Evolutionary conservation across 495 filamentous ascomycete species (phyloP), one percentile per base, ranked within the genome.

Genomic region (Aspergillus campestris): DNA sequence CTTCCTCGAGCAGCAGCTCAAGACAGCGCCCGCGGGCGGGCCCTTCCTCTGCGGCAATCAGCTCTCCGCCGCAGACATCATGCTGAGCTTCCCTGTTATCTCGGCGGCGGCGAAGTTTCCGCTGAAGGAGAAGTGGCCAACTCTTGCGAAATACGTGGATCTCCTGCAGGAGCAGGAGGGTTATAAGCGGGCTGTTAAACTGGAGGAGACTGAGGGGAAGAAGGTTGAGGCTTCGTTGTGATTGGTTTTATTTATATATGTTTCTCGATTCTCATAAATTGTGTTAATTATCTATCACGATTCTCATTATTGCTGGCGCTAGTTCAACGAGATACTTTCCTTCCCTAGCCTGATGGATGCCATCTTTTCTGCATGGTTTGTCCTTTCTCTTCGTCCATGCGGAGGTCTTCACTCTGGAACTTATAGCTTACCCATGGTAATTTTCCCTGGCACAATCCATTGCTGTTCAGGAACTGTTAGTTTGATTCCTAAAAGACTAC

Each of bases 21-120:
- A 70, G 10, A 82, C 80, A 0, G 76, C 81, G 1, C 83, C 83
- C 0, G 49, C 71, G 6, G 71, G 73, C 7, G 86, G 86, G 3
- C 60, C 69, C 10, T 94, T 77, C 53, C 64, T 95, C 10, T 89
- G 83, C 54, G 88, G 89, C 5, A 64, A 69, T 9, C 64, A 79
- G 39, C 67, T 96, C 15, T 87, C 85, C 0, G 80, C 79, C 0
- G 90, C 84, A 0, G 90, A 96, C 59, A 84, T 96, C 34, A 57
- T 92, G 55, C 69, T 94, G 65, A 80, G 75, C 51, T 95, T 86
- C 58, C 85, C 83, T 0, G 59, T 94, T 8, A 71, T 79, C 27
- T 75, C 75, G 3, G 77, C 71, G 6, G 69, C 65, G 36, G 53
- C 49, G 27, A 58, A 60, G 1, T 50, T 70, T 11, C 46, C 81